Evolutionary conservation across 2,329 filamentous ascomycete species (phyloP).

Genomic region (Fusarium metavorans): DNA sequence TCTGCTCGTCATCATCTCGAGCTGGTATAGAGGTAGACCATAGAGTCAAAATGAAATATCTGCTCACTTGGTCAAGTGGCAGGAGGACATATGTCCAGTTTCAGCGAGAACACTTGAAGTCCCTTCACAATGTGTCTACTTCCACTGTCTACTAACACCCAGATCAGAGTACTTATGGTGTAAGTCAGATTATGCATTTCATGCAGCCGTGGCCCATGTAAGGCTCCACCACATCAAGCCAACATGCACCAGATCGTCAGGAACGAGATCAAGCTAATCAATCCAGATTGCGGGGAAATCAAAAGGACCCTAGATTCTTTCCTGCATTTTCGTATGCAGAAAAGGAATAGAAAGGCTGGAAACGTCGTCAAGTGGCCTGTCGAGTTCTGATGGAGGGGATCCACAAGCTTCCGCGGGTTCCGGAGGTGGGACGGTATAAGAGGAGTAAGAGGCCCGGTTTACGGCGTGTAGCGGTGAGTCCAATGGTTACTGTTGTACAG

Average conservation of each 20-base stretch:
- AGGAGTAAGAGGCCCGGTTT: not conserved
- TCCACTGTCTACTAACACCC: no score
- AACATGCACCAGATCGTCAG: conserved; percentile 27
- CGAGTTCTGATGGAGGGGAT: conserved; percentile 31
- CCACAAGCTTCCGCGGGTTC: conserved; percentile 39
- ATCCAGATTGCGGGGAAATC: conserved; percentile 21
- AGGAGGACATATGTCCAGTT: conserved; percentile 1
- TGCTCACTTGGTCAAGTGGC: not conserved
- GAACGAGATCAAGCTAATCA: conserved; percentile 32
- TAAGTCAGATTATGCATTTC: conserved; percentile 4
- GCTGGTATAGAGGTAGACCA: conserved; percentile 34
- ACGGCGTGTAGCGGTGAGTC: not conserved
- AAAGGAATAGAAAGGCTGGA: conserved; percentile 19
- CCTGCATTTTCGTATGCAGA: conserved; percentile 1
- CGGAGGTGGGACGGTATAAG: conserved; percentile 17
- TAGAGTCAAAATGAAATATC: conserved; percentile 19
- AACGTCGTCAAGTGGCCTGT: conserved; percentile 22
- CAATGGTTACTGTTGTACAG: not conserved
- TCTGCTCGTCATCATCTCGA: conserved; percentile 7
- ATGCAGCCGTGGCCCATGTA: not conserved
- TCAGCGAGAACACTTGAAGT: not conserved
- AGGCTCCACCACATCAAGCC: conserved; percentile 15
- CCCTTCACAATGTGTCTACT: not conserved
- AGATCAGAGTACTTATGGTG: not conserved
- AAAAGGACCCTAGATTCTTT: not conserved